Evolutionary conservation across 164 flowering plant genomes (phyloP).

Genomic region (Chloranthus sessilifolius): DNA sequence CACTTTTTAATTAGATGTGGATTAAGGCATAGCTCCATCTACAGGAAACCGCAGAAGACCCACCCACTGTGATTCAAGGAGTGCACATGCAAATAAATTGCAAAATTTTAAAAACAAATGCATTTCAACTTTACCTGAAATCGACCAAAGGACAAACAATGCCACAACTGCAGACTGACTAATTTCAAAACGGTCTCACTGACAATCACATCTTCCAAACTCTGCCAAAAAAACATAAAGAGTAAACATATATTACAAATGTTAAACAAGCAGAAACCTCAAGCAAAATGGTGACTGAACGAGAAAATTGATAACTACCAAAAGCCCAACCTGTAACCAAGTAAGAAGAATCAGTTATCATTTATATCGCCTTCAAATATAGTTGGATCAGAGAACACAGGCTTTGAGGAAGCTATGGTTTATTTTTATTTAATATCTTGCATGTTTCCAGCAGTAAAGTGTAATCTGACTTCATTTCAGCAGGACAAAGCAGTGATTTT

Average conservation of each 20-base stretch:
- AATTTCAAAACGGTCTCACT: conserved; percentile 68
- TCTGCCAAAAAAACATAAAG: conserved; percentile 32
- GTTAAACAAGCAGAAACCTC: too few relatives aligned
- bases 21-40: conserved; percentile 90
- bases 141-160: conserved; percentile 83
- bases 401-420: too few relatives aligned
- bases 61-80: not conserved
- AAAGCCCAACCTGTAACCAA: too few relatives aligned
- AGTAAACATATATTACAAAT: not conserved
- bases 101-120: not conserved
- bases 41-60: conserved; percentile 4
- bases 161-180: conserved; percentile 81
- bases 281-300: too few relatives aligned
- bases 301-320: too few relatives aligned
- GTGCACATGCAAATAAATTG: not conserved
- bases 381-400: too few relatives aligned
- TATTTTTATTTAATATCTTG: too few relatives aligned
- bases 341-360: too few relatives aligned
- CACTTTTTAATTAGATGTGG: conserved; percentile 73
- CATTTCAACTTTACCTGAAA: conserved; percentile 52
- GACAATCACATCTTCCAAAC: conserved; percentile 96
- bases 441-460: too few relatives aligned
- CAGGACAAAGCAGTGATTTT: too few relatives aligned
- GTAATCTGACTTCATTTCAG: too few relatives aligned
- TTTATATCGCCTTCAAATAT: too few relatives aligned